Evolutionary conservation across 192 early-diverging fungal species (phyloP).

Genomic region (Phlyctochytrium bullatum): DNA sequence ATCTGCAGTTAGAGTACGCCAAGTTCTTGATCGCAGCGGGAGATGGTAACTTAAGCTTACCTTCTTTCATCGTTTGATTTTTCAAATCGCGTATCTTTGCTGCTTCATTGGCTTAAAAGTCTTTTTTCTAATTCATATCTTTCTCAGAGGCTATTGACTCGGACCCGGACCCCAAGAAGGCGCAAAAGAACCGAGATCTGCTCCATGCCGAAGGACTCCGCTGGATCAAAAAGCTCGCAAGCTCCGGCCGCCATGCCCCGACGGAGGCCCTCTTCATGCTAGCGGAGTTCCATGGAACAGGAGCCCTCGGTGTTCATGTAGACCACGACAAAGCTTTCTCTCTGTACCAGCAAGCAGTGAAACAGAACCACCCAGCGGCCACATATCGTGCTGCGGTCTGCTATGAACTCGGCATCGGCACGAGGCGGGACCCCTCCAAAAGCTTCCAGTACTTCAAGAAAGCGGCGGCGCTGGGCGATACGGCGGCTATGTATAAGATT

Average conservation of each 20-base stretch:
- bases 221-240: conserved; percentile 78
- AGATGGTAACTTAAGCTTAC: conserved; percentile 40
- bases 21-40: conserved; percentile 81
- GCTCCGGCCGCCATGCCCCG: conserved; percentile 54
- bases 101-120: no score
- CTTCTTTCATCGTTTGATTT: no score
- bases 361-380: conserved; percentile 85
- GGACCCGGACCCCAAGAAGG: conserved; percentile 56
- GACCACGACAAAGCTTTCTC: conserved; percentile 90
- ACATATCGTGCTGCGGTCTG: conserved; percentile 95
- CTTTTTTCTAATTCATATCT: neutral
- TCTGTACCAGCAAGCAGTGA: conserved; percentile 88
- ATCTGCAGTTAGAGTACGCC: conserved; percentile 54
- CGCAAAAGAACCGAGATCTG: conserved; percentile 67
- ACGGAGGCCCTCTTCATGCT: conserved; percentile 91
- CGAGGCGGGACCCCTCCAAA: conserved; percentile 72
- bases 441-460: conserved; percentile 91
- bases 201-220: conserved; percentile 79
- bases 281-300: conserved; percentile 85
- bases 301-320: conserved; percentile 68
- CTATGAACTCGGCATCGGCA: conserved; percentile 92
- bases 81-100: no score
- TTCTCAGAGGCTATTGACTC: conserved; percentile 23
- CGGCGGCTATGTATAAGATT: conserved; percentile 96
- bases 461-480: conserved; percentile 83